phyloP scores from a whole-genome alignment of 805 yeast genomes.

The Lipomyces anomalus region DNA sequence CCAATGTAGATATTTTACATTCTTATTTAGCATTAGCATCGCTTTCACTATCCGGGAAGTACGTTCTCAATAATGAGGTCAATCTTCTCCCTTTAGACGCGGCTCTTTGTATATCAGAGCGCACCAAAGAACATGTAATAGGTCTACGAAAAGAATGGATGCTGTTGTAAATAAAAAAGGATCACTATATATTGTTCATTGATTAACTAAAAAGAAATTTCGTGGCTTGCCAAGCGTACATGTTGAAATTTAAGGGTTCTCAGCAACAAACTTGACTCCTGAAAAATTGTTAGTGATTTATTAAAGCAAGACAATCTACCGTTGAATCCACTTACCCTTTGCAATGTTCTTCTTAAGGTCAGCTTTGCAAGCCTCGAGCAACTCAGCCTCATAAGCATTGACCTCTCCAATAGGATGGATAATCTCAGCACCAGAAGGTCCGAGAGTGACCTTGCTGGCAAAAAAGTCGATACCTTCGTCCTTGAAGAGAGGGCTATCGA shows the following conservation, averaged over 20 bases:
- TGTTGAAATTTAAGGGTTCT: conserved; percentile 36
- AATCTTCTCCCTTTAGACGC: conserved; percentile 12
- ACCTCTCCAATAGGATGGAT: conserved; percentile 64
- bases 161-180: no score
- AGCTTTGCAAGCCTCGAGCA: conserved; percentile 77
- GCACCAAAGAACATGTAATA: conserved; percentile 4
- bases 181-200: no score
- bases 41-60: conserved; percentile 14
- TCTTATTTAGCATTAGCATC: conserved; percentile 23
- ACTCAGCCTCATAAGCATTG: conserved; percentile 73
- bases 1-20: conserved; percentile 27
- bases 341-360: conserved; percentile 84
- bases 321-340: conserved; percentile 84
- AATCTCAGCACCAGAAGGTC: conserved; percentile 66
- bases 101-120: conserved; percentile 9
- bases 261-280: conserved; percentile 57
- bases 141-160: conserved; percentile 10
- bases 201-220: no score
- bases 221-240: no score
- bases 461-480: conserved; percentile 93
- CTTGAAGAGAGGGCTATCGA: conserved; percentile 72
- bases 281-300: neutral
- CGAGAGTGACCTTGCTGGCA: conserved; percentile 90
- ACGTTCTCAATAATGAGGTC: conserved; percentile 1
- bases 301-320: no score